phyloP scores from a whole-genome alignment of 352 stramenopile genomes.

The Blastocystis sp. region DNA sequence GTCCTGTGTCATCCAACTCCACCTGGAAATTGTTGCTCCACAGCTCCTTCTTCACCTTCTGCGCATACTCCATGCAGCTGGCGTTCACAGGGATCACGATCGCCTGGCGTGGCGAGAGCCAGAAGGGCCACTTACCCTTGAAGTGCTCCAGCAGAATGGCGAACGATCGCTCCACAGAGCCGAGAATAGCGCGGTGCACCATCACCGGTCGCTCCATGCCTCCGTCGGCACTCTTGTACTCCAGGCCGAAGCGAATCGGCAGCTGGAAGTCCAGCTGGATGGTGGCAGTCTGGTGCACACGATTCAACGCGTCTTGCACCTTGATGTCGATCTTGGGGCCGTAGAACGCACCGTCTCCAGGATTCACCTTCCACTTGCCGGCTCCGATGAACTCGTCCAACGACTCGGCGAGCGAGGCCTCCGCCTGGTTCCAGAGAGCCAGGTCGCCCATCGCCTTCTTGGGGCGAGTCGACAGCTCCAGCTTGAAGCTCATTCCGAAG shows the following conservation, averaged over 20 bases:
- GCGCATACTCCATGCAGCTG: conserved; percentile 85
- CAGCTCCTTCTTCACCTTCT: conserved; percentile 51
- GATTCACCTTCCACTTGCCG: conserved; percentile 90
- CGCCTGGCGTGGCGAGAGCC: conserved; percentile 88
- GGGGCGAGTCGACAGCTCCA: conserved; percentile 90
- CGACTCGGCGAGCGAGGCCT: conserved; percentile 76
- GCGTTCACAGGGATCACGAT: conserved; percentile 90
- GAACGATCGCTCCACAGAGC: conserved; percentile 92
- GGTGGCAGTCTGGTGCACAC: conserved; percentile 93
- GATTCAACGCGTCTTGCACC: conserved; percentile 88
- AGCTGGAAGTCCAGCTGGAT: conserved; percentile 97
- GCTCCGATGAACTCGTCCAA: conserved; percentile 88
- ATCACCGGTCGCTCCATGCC: conserved; percentile 82
- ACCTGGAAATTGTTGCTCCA: conserved; percentile 83
- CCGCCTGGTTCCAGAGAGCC: conserved; percentile 82
- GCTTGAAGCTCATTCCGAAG: conserved; percentile 93
- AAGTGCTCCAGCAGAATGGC: conserved; percentile 95
- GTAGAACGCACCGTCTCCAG: conserved; percentile 95
- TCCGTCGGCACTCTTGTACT: conserved; percentile 72
- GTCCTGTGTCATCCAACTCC: conserved; percentile 86
- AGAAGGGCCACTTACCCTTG: conserved; percentile 95
- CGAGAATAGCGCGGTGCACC: conserved; percentile 93
- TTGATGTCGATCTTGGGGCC: conserved; percentile 99
- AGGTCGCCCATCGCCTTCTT: conserved; percentile 89
- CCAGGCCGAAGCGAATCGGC: conserved; percentile 93